Conservation (phyloP, 129 eudicot species). For the Flaveria linearis region DNA sequence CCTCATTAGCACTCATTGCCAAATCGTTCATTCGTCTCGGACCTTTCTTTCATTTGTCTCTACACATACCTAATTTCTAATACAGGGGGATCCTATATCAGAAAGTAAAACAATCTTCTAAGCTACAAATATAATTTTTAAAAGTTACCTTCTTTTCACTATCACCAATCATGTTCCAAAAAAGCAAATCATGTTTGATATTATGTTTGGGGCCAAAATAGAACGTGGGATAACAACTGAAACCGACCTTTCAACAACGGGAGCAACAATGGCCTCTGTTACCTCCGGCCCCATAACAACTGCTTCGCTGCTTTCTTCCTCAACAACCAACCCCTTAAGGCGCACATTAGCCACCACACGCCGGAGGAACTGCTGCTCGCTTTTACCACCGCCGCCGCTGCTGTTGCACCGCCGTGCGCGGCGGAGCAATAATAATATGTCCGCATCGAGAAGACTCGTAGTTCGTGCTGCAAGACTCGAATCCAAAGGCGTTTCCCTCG, state of each 20-base stretch:
- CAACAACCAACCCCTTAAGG: background rate
- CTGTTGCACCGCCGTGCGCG: conserved; percentile 33
- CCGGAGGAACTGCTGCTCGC: background rate
- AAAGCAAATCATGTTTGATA: background rate
- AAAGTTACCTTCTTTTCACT: background rate
- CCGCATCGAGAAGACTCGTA: conserved; percentile 41
- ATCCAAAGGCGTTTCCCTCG: conserved; percentile 72
- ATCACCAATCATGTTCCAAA: background rate
- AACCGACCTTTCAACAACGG: conserved; percentile 2
- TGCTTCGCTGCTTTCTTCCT: conserved; percentile 12
- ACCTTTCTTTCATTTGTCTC: no score
- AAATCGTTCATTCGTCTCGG: no score
- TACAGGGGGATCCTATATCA: no score
- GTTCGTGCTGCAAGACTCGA: conserved; percentile 80
- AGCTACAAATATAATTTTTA: no score
- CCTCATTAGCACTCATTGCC: no score
- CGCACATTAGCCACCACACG: conserved; percentile 6
- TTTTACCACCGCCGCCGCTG: conserved; percentile 31
- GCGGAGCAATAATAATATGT: conserved; percentile 26
- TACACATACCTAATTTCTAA: no score
- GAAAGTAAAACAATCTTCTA: no score
- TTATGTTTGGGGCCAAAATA: background rate
- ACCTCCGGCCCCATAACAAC: conserved; percentile 4
- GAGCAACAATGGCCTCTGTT: conserved; percentile 33
- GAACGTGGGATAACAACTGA: background rate